Conservation (phyloP, 1,284 basidiomycete genomes). For the Coniferiporia sulphurascens region DNA sequence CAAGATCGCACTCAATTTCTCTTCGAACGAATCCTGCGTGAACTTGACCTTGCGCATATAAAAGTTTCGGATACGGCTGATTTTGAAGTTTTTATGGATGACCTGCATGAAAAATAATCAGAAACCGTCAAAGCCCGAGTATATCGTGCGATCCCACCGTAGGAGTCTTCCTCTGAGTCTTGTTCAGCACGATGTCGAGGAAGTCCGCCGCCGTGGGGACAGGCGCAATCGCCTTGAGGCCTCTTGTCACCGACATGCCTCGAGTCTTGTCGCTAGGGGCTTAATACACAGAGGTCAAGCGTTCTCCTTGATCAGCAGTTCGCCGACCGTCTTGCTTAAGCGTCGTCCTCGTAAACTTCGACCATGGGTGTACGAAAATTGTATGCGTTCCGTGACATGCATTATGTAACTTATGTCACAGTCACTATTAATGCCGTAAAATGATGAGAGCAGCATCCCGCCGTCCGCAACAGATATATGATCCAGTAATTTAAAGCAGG, state of each 20-base stretch:
- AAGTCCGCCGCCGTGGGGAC: conserved; percentile 96
- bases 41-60: conserved; percentile 99
- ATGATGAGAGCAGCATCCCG: no score
- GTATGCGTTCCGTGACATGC: no score
- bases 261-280: no score
- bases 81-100: conserved; percentile 99
- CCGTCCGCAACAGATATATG: no score
- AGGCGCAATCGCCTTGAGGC: conserved; percentile 93
- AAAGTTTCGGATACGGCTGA: conserved; percentile 89
- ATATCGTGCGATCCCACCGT: conserved; percentile 51
- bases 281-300: no score
- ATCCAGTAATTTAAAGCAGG: no score
- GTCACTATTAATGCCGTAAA: no score
- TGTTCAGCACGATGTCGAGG: conserved; percentile 91
- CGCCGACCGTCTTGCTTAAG: no score
- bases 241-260: conserved; percentile 70
- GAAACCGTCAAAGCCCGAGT: neutral
- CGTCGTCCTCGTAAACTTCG: no score
- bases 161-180: conserved; percentile 94
- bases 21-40: conserved; percentile 95
- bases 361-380: no score
- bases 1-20: conserved; percentile 92
- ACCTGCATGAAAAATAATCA: conserved; percentile 42
- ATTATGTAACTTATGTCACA: no score
- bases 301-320: no score